Evolutionary conservation across 1,284 basidiomycete genomes (phyloP), one percentile per base, ranked within the genome.

Genomic region (Peniophora sp.): DNA sequence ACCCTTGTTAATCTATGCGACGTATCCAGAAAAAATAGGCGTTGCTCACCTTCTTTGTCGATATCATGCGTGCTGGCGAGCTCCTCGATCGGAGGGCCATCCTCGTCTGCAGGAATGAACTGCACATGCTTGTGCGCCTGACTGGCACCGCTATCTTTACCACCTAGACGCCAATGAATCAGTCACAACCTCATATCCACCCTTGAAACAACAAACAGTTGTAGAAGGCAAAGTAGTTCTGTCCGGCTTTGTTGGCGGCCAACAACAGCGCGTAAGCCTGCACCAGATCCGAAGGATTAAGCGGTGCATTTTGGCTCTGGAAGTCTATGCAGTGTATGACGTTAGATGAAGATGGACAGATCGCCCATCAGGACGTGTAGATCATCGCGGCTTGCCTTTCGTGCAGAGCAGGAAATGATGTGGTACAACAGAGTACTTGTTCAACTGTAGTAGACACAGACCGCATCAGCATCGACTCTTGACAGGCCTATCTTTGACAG

Each of bases 101-200:
- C 69, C 39, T 70, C 72, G 11, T 78, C 75, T 19, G 83, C 64
- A 17, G 86, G 83, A 25, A 94, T 68, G 55, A 93, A 85, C 65
- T 95, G 92, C 19, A 94, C 61, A 63, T 95, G 92, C 59, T 94
- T 90, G 68, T 93, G 92, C 1, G 77, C 72, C 68, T 95, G 92
- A 64, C 89, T 92, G 8, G 92, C 91, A 34, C 92, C 92, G 53
- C 89, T 92, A 45, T 79, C 73, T 46, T 80, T 74, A 3, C 91
- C 91, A 58, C 89, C 89, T 87, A n/a, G 50, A 1, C 17, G 48
- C 20, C 20, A 52, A 16, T n/a, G n/a, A n/a, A n/a, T n/a, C 14
- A 34, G 25, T 17, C n/a, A 27, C 47, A 32, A 25, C 38, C 19
- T 6, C 38, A 23, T 41, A 10, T 44, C 24, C 1, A 45, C n/a